Evolutionary conservation across 106 monocot genomes (phyloP), one percentile per base, ranked within the genome.

Genomic region (Platanthera zijinensis): DNA sequence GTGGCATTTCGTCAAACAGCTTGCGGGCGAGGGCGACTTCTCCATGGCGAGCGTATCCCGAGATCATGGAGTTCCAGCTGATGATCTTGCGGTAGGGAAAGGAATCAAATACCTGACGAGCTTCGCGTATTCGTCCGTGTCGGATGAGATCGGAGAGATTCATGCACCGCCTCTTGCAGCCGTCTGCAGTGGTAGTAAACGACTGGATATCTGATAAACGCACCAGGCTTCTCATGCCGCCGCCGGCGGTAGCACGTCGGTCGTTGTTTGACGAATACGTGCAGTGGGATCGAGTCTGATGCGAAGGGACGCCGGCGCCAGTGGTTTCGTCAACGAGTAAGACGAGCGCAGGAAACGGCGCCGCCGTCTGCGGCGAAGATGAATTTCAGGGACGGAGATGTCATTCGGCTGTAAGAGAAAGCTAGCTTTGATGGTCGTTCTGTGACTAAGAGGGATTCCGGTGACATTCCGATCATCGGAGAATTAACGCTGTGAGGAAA

Each of bases 51-150:
- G 72, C 83, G 69, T 84, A 69, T 68, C 69, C 92, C 28, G 76
- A 73, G 63, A 95, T 78, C 81, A 95, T 77, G 79, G 86, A 78
- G 79, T 89, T 95, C 87, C 86, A 95, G 13, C 84, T 84, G 72
- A 86, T 80, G 54, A 81, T 74, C 73, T 77, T 89, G 75, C 90
- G 90, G 10, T 59, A 21, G 49, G 78, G 59, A 61, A 90, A 62
- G 57, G 76, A 50, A 28, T 89, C 87, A 81, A 96, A 93, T 22
- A 88, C 47, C 2, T 74, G 72, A 12, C 85, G 82, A 64, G 90
- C 95, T 47, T 81, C 83, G 7, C 7, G 75, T 50, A 90, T 59
- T 10, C 78, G 84, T n/a, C 88, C 85, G n/a, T 17, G 19, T 25
- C 87, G 84, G 86, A 92, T 76, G 64, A 96, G 85, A 3, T 47